These are phyloP conservation scores for Rhododendron ferrugineum DNA, from an alignment of 148 eudicot species.

Conservation along the genomic window DNA sequence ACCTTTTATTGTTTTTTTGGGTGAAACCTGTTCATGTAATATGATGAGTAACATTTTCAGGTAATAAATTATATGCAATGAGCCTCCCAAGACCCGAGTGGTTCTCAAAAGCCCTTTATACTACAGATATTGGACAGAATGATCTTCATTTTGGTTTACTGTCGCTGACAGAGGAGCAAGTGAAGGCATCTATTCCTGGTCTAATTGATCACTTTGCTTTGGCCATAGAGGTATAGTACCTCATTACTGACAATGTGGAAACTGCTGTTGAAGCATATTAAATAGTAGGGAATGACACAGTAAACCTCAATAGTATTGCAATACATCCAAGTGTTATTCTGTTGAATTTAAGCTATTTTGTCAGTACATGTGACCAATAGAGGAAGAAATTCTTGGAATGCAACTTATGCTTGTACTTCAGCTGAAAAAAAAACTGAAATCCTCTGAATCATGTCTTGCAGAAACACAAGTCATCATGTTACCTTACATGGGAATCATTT, in stretches of 20 bases:
- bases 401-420: neutral
- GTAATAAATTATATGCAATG: neutral
- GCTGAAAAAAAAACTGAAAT: neutral
- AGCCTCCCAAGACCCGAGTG: slow-evolving; percentile 14
- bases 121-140: slow-evolving; percentile 31
- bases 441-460: neutral
- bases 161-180: slow-evolving; percentile 21
- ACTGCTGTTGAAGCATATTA: neutral
- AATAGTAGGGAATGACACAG: neutral
- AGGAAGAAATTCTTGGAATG: neutral
- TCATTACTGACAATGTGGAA: neutral
- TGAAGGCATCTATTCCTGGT: slow-evolving; percentile 19
- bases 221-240: slow-evolving; percentile 25
- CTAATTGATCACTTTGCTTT: slow-evolving; percentile 22
- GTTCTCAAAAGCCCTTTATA: slow-evolving; percentile 21
- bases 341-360: neutral
- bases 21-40: neutral
- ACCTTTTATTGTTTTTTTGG: neutral
- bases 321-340: neutral
- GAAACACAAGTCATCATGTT: neutral
- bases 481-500: neutral
- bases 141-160: slow-evolving; percentile 28
- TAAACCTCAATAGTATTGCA: neutral
- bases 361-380: neutral
- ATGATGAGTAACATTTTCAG: slow-evolving; percentile 3